Percentiles rank a stretch among this genome's conserved stretches.
These are phyloP conservation scores for Herpetomonas tarakana DNA, from an alignment of 208 protist species.

Conservation along the genomic window DNA sequence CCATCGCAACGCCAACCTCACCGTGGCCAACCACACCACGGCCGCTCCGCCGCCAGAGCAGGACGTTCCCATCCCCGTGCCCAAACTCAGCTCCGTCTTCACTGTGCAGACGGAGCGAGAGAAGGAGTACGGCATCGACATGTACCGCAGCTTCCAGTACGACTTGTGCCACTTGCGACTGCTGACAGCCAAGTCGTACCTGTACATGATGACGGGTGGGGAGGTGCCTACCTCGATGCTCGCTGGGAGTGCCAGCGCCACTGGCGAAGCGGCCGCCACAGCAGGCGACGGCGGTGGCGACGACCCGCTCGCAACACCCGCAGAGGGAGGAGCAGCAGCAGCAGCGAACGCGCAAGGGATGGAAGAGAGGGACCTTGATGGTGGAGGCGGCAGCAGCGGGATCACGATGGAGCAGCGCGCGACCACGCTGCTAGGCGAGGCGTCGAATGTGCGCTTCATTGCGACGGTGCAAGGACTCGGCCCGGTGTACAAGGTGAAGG, in stretches of 20 bases:
- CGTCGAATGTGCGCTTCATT: constrained; percentile 29
- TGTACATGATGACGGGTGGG: constrained; percentile 57
- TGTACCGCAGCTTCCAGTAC: constrained; percentile 92
- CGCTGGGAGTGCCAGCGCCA: constrained; percentile 9
- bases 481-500: constrained; percentile 85
- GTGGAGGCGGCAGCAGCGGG: neutral
- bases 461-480: constrained; percentile 91
- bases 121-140: constrained; percentile 72
- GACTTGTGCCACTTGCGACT: constrained; percentile 90
- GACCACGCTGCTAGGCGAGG: constrained; percentile 2
- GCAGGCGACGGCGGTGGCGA: neutral
- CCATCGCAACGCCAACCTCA: constrained; percentile 77
- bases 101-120: constrained; percentile 92
- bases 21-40: constrained; percentile 22
- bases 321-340: neutral
- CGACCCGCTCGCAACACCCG: neutral
- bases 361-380: too few relatives aligned
- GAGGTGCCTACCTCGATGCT: neutral
- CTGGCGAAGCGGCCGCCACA: neutral
- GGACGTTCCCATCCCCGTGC: constrained; percentile 91
- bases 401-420: constrained; percentile 2
- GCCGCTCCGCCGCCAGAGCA: constrained; percentile 85
- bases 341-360: too few relatives aligned
- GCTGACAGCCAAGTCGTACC: constrained; percentile 83
- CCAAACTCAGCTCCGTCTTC: constrained; percentile 93